Conservation (phyloP, 2,329 filamentous ascomycete species). For the Stagonosporopsis vannaccii region DNA sequence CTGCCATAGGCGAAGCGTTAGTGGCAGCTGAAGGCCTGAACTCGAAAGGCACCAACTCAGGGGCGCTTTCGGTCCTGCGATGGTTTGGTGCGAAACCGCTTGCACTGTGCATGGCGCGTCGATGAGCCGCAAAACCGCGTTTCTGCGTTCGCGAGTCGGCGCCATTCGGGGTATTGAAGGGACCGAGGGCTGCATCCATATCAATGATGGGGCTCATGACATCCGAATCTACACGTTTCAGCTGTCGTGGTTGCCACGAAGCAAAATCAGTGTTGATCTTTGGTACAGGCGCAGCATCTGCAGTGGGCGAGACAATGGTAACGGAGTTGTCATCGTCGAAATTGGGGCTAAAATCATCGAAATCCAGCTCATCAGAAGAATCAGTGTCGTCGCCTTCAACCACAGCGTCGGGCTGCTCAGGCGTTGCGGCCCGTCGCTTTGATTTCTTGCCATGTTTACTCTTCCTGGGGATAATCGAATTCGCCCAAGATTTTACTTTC, state of each 20-base stretch:
- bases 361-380: slow-evolving; percentile 40
- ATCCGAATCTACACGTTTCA: slow-evolving; percentile 60
- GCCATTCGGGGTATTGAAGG: slow-evolving; percentile 84
- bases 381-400: slow-evolving; percentile 44
- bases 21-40: slow-evolving; percentile 56
- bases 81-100: slow-evolving; percentile 79
- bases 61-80: slow-evolving; percentile 79
- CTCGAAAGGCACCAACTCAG: slow-evolving; percentile 79
- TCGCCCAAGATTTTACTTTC: slow-evolving; percentile 78
- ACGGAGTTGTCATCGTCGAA: slow-evolving; percentile 53
- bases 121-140: slow-evolving; percentile 52
- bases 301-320: slow-evolving; percentile 49
- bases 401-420: slow-evolving; percentile 37
- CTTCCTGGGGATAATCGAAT: slow-evolving; percentile 70
- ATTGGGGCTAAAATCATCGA: slow-evolving; percentile 50
- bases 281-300: slow-evolving; percentile 26
- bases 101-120: slow-evolving; percentile 78
- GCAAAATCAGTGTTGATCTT: slow-evolving; percentile 47
- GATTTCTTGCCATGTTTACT: slow-evolving; percentile 59
- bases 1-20: slow-evolving; percentile 78
- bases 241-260: slow-evolving; percentile 48
- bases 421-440: slow-evolving; percentile 47
- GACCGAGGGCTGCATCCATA: slow-evolving; percentile 88
- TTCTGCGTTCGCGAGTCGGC: slow-evolving; percentile 64
- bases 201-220: slow-evolving; percentile 84